Conservation (phyloP, 176 grass and related monocot genomes). For the Oropetium thomaeum region DNA sequence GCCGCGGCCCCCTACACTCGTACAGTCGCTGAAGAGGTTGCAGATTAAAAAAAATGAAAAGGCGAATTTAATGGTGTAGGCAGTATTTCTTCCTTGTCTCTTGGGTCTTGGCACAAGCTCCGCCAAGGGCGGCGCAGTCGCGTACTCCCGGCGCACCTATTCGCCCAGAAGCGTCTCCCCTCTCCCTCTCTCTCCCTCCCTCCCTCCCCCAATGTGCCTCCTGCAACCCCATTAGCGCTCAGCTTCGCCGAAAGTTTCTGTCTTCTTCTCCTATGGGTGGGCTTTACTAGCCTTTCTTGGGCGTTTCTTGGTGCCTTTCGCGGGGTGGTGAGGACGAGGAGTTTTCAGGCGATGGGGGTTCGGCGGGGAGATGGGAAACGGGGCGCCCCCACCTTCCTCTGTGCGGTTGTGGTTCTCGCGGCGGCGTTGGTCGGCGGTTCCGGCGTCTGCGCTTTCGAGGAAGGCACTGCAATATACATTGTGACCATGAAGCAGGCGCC, state of each 20-base stretch:
- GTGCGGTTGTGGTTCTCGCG: slow-evolving; percentile 28
- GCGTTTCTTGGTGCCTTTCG: slow-evolving; percentile 7
- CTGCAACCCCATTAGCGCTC: slow-evolving; percentile 1
- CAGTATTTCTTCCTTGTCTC: background rate
- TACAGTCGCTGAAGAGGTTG: background rate
- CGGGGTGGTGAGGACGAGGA: background rate
- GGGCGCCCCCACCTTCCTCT: slow-evolving; percentile 11
- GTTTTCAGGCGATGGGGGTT: slow-evolving; percentile 26
- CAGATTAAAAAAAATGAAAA: background rate
- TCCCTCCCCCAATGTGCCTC: slow-evolving; percentile 27
- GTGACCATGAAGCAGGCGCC: slow-evolving; percentile 81
- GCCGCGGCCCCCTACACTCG: background rate
- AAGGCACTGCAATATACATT: slow-evolving; percentile 81
- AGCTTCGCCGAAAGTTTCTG: slow-evolving; percentile 4
- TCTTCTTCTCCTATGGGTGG: slow-evolving; percentile 18
- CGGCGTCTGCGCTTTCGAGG: slow-evolving; percentile 39
- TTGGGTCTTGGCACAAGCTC: no score
- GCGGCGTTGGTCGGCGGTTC: background rate
- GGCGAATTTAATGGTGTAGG: background rate
- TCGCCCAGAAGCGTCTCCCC: background rate
- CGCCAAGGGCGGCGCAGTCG: slow-evolving; percentile 12
- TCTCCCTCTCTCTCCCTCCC: background rate
- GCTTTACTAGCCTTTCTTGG: slow-evolving; percentile 14
- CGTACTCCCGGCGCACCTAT: slow-evolving; percentile 14
- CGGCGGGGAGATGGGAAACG: slow-evolving; percentile 1